These are phyloP conservation scores for Suillus plorans DNA, from an alignment of 768 basidiomycete species.

Conservation along the genomic window DNA sequence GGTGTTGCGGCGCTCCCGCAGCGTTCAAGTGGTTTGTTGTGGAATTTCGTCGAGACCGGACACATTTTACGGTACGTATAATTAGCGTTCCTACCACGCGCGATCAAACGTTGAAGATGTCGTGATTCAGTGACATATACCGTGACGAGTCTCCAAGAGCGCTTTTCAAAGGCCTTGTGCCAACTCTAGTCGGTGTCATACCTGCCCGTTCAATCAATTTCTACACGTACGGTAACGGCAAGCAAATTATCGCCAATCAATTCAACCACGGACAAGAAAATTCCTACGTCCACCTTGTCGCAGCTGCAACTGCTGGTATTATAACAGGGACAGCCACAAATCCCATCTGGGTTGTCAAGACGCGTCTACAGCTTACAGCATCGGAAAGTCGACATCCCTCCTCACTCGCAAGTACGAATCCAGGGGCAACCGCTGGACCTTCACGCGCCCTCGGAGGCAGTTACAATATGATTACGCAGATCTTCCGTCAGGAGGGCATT, in stretches of 20 bases:
- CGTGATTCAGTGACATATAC: constrained; percentile 70
- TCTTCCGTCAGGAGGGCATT: constrained; percentile 78
- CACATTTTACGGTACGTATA: constrained; percentile 74
- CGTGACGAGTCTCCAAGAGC: constrained; percentile 85
- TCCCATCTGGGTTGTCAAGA: constrained; percentile 99
- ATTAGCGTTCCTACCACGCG: background rate
- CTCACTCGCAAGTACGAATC: constrained; percentile 1
- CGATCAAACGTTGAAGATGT: too few species aligned
- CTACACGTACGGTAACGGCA: constrained; percentile 96
- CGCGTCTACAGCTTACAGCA: constrained; percentile 80
- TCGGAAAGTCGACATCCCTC: constrained; percentile 23
- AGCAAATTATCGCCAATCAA: constrained; percentile 79
- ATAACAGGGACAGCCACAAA: constrained; percentile 90
- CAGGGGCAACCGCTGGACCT: constrained; percentile 11
- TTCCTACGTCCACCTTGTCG: constrained; percentile 78
- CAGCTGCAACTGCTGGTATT: constrained; percentile 86
- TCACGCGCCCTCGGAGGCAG: constrained; percentile 49
- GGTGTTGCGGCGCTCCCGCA: constrained; percentile 32
- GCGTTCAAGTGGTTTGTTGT: constrained; percentile 59
- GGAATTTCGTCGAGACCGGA: constrained; percentile 93
- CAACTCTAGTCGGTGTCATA: constrained; percentile 91
- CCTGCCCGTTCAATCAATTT: constrained; percentile 98
- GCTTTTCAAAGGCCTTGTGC: constrained; percentile 91
- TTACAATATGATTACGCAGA: constrained; percentile 63
- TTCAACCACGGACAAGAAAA: constrained; percentile 82